Base-by-base conservation (phyloP, 2,329 filamentous ascomycete genomes). In the Thelonectria blattea region DNA sequence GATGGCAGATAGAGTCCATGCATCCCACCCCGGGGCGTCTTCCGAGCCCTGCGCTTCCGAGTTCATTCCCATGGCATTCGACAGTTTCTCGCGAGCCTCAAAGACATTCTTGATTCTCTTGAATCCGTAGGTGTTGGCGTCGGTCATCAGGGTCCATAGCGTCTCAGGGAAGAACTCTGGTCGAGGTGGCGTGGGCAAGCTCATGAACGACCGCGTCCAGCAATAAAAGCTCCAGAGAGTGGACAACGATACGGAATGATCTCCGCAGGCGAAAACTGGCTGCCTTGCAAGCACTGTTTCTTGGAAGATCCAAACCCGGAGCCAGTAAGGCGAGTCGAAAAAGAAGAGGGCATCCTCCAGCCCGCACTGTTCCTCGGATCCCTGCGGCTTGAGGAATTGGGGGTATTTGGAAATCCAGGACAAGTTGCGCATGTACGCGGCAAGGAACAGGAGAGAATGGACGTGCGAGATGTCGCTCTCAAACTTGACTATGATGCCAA, bases 231-330 rank as follows among this genome's bases (percentile, higher is more conserved):
- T 8, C 18, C 17, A 10, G 6, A 43, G 17, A 9, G 41, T 7
- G n/a, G n/a, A 15, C 41, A 20, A 10, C n/a, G 51, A 55, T 1
- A 62, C 6, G 10, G 51, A 55, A 11, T 50, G 41, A 32, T 5
- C 8, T 20, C 56, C 60, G 15, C 47, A 59, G 17, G 34, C 46
- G 42, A 62, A 62, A 1, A 59, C n/a, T 2, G 60, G 60, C 2
- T 39, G 32, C 3, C 47, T 41, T 1, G 56, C 39, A 17, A 62
- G 60, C 15, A 58, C 49, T 2, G 59, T 27, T 22, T 62, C 60
- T 48, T 62, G 60, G 10, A 52, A 45, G 15, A 59, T 52, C 60
- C 60, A 62, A 6, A 59, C 47, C 3, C 60, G 60, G 4, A 22
- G 24, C 60, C 56, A 62, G 14, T 59, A 62, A 3, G 34, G 14